Base-by-base conservation (phyloP, 352 stramenopile genomes). In the Phytophthora aleatoria region DNA sequence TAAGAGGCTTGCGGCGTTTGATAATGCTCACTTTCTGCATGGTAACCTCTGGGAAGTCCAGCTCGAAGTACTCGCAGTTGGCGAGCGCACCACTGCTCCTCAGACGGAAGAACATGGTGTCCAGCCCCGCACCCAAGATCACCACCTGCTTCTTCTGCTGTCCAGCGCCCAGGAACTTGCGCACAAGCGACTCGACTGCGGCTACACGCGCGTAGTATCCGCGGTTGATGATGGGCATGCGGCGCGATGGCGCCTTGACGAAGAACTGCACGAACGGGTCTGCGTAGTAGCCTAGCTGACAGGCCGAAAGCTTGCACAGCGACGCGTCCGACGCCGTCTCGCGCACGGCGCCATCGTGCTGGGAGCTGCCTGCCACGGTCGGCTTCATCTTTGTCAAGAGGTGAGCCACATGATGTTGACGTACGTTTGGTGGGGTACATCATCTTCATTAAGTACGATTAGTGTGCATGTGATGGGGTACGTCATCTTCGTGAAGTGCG, bases 211-310 rank as follows among this genome's bases (percentile, higher is more conserved):
- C 87, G 69, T 95, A 96, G 69, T 96, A 96, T 1, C 89, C 89
- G 51, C 89, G 85, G 61, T 96, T 95, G 62, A 96, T 96, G 56
- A 96, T 79, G 24, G 89, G 89, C 87, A 95, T 93, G 61, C 87
- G 86, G 26, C 86, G 84, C 57, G 87, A 93, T 58, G 86, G 85
- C 31, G 57, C 28, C 80, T 91, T 92, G 63, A 94, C 84, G 55
- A 96, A 96, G 62, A 78, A 94, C 51, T 78, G 73, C 57, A 89
- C 81, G 66, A 91, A 96, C 31, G 85, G 58, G 63, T 96, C 89
- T 6, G 62, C 58, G 28, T 77, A 96, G 67, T 96, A 96, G 50
- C 89, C 87, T 7, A 93, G 44, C 30, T 71, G 57, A 50, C 68
- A 81, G 20, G 89, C 85, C n/a, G 89, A 96, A 12, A 92, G 77